Base-by-base conservation (phyloP, 441 rosid genomes). In the Pelargonium citronellum region DNA sequence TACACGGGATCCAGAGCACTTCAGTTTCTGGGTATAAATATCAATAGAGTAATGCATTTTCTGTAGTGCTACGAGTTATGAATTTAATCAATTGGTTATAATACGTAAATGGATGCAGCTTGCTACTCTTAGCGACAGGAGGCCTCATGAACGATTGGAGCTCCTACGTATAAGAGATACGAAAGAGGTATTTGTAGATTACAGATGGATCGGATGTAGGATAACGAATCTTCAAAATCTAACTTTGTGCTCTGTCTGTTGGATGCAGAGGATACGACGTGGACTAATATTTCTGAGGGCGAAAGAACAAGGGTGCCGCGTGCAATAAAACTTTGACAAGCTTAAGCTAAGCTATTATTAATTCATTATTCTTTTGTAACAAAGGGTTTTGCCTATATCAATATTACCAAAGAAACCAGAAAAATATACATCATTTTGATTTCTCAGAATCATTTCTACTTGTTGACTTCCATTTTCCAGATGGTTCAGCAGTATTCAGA, bases 21-120 rank as follows among this genome's bases (percentile, higher is more conserved):
- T 94, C 79, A 94, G 99, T 80, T 94, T 91, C 78, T 94, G 99
- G 99, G 99, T 94, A 86, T 65, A 15, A 37, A 22, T 34, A 10
- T 22, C 22, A 12, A 57, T 13, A 9, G 13, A 57, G 20, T 34
- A 34, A 4, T 34, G 5, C 39, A 34, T 0, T 34, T 34, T 34
- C 39, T 34, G 39, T 34, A 17, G 22, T 57, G 11, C 9, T 19
- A 2, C 8, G 13, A 1, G 61, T 9, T 61, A 51, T 24, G 44
- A 15, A 13, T 71, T 60, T 61, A 11, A 0, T 1, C 20, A 2
- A 58, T 20, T n/a, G 19, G 53, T 64, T 27, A 66, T 76, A 7
- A 75, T 39, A 17, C 75, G 58, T 75, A 47, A 22, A 73, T 71
- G 64, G 68, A 16, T 78, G 71, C 90, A 94, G 99, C 93, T 94